Percentiles rank a stretch among this genome's conserved stretches.
phyloP scores from a whole-genome alignment of 1,284 basidiomycete species.

The Sutorius eximius region DNA sequence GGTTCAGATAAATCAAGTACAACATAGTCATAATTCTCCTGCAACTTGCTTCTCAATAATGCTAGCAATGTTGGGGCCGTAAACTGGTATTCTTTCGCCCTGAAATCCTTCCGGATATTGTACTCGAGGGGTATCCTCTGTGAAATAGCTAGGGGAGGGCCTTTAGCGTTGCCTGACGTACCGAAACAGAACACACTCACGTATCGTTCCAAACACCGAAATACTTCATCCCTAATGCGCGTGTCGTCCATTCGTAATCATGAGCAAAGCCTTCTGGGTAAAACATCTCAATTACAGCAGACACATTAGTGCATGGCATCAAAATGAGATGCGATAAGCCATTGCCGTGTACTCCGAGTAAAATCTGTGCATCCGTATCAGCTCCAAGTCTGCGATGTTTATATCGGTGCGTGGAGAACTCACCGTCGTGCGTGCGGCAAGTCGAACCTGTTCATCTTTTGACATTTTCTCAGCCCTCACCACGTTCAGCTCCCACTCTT shows the following conservation, averaged over 20 bases:
- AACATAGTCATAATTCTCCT: constrained; percentile 25
- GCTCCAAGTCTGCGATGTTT: background rate
- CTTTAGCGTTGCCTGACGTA: background rate
- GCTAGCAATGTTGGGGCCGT: constrained; percentile 52
- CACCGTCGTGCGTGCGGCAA: constrained; percentile 66
- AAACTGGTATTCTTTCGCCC: constrained; percentile 64
- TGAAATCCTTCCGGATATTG: constrained; percentile 79
- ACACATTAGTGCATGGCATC: constrained; percentile 67
- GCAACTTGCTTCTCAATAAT: constrained; percentile 61
- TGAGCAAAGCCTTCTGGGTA: constrained; percentile 76
- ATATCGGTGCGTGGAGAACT: constrained; percentile 19
- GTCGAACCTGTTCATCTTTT: constrained; percentile 69
- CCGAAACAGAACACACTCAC: constrained; percentile 40
- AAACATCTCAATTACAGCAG: constrained; percentile 82
- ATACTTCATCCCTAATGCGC: constrained; percentile 72
- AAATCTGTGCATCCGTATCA: constrained; percentile 46
- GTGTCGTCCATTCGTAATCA: constrained; percentile 77
- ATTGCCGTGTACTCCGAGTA: constrained; percentile 81
- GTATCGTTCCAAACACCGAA: constrained; percentile 78
- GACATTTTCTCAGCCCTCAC: constrained; percentile 65
- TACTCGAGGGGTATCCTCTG: constrained; percentile 54
- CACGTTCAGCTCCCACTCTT: constrained; percentile 62
- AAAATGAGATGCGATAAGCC: constrained; percentile 77
- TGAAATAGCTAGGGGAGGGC: constrained; percentile 39
- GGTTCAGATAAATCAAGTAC: background rate